phyloP scores from a whole-genome alignment of 768 basidiomycete species.

The Gymnopilus dilepis region DNA sequence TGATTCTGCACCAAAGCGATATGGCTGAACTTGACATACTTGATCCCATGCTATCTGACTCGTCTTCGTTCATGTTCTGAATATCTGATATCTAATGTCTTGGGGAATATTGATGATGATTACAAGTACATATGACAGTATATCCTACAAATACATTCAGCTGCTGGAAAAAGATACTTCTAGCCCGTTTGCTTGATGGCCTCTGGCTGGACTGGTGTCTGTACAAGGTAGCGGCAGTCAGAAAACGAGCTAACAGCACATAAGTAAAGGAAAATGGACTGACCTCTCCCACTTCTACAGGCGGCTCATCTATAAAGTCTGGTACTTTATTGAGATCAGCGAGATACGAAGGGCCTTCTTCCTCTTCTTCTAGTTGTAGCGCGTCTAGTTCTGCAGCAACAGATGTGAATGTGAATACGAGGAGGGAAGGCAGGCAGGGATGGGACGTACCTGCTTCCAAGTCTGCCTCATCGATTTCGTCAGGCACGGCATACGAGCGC shows the following conservation, averaged over 20 bases:
- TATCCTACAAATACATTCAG: constrained; percentile 21
- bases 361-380: constrained; percentile 88
- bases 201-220: constrained; percentile 54
- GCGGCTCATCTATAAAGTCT: constrained; percentile 91
- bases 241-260: not conserved
- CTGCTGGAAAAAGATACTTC: not conserved
- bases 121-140: constrained; percentile 22
- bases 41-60: too few relatives aligned
- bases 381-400: constrained; percentile 85
- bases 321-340: constrained; percentile 85
- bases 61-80: not conserved
- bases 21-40: constrained; percentile 51
- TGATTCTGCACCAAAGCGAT: constrained; percentile 53
- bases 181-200: constrained; percentile 60
- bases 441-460: constrained; percentile 84
- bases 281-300: constrained; percentile 71
- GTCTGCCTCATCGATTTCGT: constrained; percentile 97
- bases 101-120: constrained; percentile 16
- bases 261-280: constrained; percentile 29
- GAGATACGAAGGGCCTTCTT: constrained; percentile 90
- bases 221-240: constrained; percentile 7
- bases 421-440: not conserved
- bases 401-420: not conserved
- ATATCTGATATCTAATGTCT: constrained; percentile 12
- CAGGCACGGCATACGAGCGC: constrained; percentile 94